Percentiles rank a stretch among this genome's conserved stretches.
These are phyloP conservation scores for Exophiala mesophila DNA, from an alignment of 2,329 filamentous ascomycete species.

Conservation along the genomic window DNA sequence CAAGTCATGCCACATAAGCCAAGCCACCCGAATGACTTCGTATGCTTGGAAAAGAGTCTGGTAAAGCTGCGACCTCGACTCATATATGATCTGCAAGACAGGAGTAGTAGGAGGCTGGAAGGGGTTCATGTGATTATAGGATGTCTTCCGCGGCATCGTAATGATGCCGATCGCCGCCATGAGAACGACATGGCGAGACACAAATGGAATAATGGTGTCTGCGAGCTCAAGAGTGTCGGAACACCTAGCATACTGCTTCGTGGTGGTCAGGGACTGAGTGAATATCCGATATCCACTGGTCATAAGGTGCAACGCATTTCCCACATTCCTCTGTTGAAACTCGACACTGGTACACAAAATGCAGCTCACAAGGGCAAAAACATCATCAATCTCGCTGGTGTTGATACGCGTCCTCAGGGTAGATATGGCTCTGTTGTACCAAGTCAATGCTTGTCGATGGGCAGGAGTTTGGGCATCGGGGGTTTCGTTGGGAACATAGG, in stretches of 20 bases:
- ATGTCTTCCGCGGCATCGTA: neutral
- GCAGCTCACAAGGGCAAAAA: conserved; percentile 19
- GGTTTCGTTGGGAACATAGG: neutral
- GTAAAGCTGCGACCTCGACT: conserved; percentile 11
- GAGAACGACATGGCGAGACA: neutral
- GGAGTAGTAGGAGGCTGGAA: neutral
- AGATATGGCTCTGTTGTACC: conserved; percentile 17
- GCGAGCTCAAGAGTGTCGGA: conserved; percentile 2
- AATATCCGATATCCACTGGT: conserved; percentile 16
- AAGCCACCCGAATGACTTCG: conserved; percentile 11
- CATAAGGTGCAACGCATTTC: conserved; percentile 29
- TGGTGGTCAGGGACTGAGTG: conserved; percentile 5
- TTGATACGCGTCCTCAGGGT: conserved; percentile 9
- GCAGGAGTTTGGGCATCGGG: neutral
- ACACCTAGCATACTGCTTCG: neutral
- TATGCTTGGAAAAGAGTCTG: conserved; percentile 13
- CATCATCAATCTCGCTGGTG: conserved; percentile 7
- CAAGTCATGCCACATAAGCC: conserved; percentile 6
- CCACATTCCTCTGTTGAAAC: conserved; percentile 31
- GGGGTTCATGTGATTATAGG: neutral
- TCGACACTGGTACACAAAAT: conserved; percentile 21
- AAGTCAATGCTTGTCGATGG: conserved; percentile 16
- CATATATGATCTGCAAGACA: conserved; percentile 6
- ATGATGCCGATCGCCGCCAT: neutral
- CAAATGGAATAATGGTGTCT: conserved; percentile 13